phyloP scores from a whole-genome alignment of 495 filamentous ascomycete species.

The Penicillium pulvis region DNA sequence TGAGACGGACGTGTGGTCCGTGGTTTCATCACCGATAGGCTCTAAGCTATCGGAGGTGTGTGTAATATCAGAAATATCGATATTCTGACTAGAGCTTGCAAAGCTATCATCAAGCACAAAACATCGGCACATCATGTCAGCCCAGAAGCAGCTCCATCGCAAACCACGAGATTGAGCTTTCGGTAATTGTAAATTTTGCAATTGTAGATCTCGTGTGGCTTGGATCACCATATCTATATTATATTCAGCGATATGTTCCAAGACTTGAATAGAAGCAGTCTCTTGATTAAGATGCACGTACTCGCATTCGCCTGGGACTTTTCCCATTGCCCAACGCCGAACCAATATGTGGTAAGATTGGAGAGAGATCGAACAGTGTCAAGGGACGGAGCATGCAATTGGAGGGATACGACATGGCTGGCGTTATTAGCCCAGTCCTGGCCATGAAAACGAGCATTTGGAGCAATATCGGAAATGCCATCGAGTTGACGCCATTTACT shows the following conservation, averaged over 20 bases:
- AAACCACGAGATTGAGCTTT: not conserved
- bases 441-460: not conserved
- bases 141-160: not conserved
- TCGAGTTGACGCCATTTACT: conserved; percentile 1
- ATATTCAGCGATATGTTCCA: too few species aligned
- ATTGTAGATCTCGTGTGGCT: too few species aligned
- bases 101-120: conserved; percentile 3
- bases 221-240: too few species aligned
- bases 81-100: not conserved
- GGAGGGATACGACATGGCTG: not conserved
- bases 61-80: conserved; percentile 1
- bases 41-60: not conserved
- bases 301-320: not conserved
- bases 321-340: not conserved
- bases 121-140: not conserved
- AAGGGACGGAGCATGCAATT: not conserved
- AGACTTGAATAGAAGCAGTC: too few species aligned
- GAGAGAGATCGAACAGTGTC: not conserved
- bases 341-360: conserved; percentile 1
- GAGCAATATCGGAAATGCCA: not conserved
- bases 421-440: not conserved
- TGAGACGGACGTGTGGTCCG: not conserved
- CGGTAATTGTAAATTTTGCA: not conserved
- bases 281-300: not conserved
- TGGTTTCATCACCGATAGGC: too few species aligned